Evolutionary conservation across 2,329 filamentous ascomycete species (phyloP).

Genomic region (Beauveria sp.): DNA sequence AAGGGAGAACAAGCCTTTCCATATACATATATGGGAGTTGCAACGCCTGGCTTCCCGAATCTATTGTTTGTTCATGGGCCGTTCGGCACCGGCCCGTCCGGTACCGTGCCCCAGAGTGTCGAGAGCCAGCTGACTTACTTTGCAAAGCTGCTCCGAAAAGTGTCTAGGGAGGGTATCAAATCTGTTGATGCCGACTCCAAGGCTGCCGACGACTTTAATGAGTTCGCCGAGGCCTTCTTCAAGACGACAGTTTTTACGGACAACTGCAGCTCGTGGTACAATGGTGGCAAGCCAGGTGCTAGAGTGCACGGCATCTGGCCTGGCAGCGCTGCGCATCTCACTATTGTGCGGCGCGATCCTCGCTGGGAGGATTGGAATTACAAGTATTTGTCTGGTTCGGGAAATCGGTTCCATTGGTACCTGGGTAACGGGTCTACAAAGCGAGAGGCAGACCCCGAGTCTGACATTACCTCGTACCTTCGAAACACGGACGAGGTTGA

Average conservation of each 20-base stretch:
- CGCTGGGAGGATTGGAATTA: conserved; percentile 51
- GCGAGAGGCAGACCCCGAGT: conserved; percentile 42
- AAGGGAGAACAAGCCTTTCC: conserved; percentile 53
- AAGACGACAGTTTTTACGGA: conserved; percentile 47
- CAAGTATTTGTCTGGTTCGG: conserved; percentile 34
- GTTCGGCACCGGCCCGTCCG: conserved; percentile 50
- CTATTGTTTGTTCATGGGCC: conserved; percentile 58
- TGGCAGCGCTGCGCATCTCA: conserved; percentile 56
- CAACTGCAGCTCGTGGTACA: conserved; percentile 66
- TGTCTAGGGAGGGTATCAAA: conserved; percentile 57
- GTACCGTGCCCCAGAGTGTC: conserved; percentile 59
- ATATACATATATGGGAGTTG: conserved; percentile 58
- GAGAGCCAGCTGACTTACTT: conserved; percentile 60
- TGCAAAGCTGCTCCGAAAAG: conserved; percentile 61
- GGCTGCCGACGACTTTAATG: conserved; percentile 57
- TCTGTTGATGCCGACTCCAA: conserved; percentile 47
- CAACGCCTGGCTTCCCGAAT: conserved; percentile 60
- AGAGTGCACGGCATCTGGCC: conserved; percentile 65
- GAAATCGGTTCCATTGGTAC: conserved; percentile 49
- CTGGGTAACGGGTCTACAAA: conserved; percentile 57
- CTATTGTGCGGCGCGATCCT: conserved; percentile 47
- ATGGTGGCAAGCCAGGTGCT: conserved; percentile 54
- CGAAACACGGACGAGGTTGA: conserved; percentile 48
- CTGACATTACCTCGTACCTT: conserved; percentile 57
- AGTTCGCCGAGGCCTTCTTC: conserved; percentile 52